Evolutionary conservation across 2,329 filamentous ascomycete species (phyloP).

Genomic region (Dothiorella sarmentorum): DNA sequence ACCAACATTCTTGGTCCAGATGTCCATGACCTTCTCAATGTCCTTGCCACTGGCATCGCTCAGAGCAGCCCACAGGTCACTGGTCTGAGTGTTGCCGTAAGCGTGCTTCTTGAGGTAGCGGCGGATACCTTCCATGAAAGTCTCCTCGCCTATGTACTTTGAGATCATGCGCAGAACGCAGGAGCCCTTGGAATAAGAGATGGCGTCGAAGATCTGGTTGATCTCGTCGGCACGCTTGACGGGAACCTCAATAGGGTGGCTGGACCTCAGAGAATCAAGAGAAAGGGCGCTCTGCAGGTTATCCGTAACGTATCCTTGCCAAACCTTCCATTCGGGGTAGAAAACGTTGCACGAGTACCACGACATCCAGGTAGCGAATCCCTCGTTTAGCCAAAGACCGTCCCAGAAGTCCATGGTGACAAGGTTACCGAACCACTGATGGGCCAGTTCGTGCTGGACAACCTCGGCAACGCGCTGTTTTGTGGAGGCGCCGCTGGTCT

Average conservation of each 20-base stretch:
- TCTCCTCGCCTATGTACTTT: constrained; percentile 87
- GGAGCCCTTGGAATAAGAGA: constrained; percentile 95
- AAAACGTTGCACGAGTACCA: constrained; percentile 93
- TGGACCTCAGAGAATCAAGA: constrained; percentile 87
- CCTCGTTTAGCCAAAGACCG: constrained; percentile 92
- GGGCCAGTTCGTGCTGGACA: constrained; percentile 93
- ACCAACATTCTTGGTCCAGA: constrained; percentile 96
- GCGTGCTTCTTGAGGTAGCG: constrained; percentile 92
- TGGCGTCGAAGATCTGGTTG: constrained; percentile 97
- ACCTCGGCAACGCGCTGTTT: constrained; percentile 94
- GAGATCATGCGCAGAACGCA: constrained; percentile 97
- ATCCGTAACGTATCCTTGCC: constrained; percentile 92
- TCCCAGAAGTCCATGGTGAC: constrained; percentile 99
- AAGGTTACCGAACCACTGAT: constrained; percentile 97
- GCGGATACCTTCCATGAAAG: constrained; percentile 87
- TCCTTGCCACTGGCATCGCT: constrained; percentile 88
- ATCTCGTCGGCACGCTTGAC: constrained; percentile 94
- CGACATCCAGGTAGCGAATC: constrained; percentile 89
- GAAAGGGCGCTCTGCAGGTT: constrained; percentile 84
- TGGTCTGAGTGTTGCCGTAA: constrained; percentile 91
- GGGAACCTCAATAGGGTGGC: constrained; percentile 93
- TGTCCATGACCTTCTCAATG: constrained; percentile 84
- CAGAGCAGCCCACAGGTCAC: constrained; percentile 85
- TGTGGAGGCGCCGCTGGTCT: constrained; percentile 79
- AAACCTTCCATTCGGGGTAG: constrained; percentile 98